Evolutionary conservation across 148 eudicot genomes (phyloP).

Genomic region (Nyssa sinensis): DNA sequence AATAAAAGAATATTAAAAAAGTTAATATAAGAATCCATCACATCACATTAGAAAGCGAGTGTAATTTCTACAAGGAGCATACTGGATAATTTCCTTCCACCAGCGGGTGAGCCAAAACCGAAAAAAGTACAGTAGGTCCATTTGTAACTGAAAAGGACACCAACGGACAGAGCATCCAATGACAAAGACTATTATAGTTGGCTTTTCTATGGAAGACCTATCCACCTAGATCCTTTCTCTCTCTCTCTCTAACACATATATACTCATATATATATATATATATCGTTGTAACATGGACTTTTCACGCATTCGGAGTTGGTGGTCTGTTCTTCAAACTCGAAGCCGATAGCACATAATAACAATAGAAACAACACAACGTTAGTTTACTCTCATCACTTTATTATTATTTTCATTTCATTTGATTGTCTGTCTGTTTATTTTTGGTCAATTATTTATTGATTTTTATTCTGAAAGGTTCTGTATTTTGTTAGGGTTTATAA

Average conservation of each 20-base stretch:
- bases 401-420: neutral
- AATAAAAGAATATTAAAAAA: no score
- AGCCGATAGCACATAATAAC: conserved; percentile 15
- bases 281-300: neutral
- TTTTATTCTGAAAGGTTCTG: neutral
- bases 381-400: neutral
- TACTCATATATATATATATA: neutral
- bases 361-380: conserved; percentile 6
- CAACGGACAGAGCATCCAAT: neutral
- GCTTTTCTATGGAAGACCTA: neutral
- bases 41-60: no score
- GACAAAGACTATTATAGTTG: neutral
- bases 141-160: neutral
- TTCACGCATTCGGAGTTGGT: conserved; percentile 23
- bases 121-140: neutral
- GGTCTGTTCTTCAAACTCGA: conserved; percentile 23
- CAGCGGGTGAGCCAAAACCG: neutral
- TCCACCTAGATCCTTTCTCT: neutral
- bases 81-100: neutral
- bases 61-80: no score
- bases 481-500: conserved; percentile 1
- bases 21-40: no score
- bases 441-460: neutral
- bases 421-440: neutral
- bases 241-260: neutral